A percentile compares a stretch with the other conserved stretches of the same genome.
phyloP scores from a whole-genome alignment of 140 eudicot genomes.

The Oenanthe javanica region DNA sequence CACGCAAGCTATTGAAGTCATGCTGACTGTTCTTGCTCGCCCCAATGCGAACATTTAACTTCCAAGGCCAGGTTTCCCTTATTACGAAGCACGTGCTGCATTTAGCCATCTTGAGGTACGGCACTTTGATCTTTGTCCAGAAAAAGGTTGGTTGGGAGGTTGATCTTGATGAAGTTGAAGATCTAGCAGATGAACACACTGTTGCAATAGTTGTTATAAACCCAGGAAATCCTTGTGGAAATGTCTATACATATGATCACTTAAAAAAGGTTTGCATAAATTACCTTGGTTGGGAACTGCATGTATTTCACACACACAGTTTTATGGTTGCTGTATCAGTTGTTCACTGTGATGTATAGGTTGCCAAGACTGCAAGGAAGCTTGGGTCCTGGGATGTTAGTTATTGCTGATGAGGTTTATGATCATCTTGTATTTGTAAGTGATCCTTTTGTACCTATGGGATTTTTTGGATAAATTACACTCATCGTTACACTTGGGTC shows the following conservation, averaged over 20 bases:
- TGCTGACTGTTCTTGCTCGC: slow-evolving; percentile 36
- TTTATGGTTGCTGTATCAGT: background rate
- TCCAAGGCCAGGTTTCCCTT: slow-evolving; percentile 69
- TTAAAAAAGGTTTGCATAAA: slow-evolving; percentile 41
- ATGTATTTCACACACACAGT: background rate
- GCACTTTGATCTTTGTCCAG: slow-evolving; percentile 65
- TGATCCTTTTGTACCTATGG: slow-evolving; percentile 23
- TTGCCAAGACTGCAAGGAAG: slow-evolving; percentile 18
- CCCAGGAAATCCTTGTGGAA: slow-evolving; percentile 95
- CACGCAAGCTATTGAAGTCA: slow-evolving; percentile 57
- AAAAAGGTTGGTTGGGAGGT: slow-evolving; percentile 58
- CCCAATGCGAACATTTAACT: slow-evolving; percentile 69
- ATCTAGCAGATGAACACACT: slow-evolving; percentile 69
- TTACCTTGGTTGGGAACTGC: background rate
- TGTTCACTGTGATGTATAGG: background rate
- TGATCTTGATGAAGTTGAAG: slow-evolving; percentile 45
- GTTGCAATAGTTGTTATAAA: slow-evolving; percentile 70
- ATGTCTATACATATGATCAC: slow-evolving; percentile 46
- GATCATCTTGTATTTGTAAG: slow-evolving; percentile 18
- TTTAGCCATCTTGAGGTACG: slow-evolving; percentile 53
- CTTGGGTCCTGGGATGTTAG: slow-evolving; percentile 11
- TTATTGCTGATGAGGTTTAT: slow-evolving; percentile 27
- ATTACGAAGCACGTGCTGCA: slow-evolving; percentile 51
- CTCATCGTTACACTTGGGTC: slow-evolving; percentile 25
- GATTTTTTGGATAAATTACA: slow-evolving; percentile 18